phyloP scores from a whole-genome alignment of 192 early-diverging fungal species.

The Coemansia sp. region DNA sequence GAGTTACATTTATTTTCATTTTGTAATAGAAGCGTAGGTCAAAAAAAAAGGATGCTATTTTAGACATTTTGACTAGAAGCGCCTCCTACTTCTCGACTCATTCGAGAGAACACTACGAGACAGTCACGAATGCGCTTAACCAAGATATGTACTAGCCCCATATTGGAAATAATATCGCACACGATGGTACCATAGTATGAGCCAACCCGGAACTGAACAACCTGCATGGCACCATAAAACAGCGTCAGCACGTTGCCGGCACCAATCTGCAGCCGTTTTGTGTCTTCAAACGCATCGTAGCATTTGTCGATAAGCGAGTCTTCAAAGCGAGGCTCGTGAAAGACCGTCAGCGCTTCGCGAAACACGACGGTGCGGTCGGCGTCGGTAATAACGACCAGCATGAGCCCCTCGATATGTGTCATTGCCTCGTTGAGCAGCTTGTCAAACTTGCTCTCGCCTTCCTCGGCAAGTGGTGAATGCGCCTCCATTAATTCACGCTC shows the following conservation, averaged over 20 bases:
- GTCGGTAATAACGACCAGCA: conserved; percentile 47
- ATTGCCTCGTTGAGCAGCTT: conserved; percentile 45
- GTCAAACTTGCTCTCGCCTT: conserved; percentile 37
- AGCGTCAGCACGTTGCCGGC: conserved; percentile 34
- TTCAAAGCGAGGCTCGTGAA: conserved; percentile 50
- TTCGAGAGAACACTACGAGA: conserved; percentile 24
- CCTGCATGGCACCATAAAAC: conserved; percentile 42
- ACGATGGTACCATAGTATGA: conserved; percentile 51
- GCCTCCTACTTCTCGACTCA: conserved; percentile 18
- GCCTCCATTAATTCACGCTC: conserved; percentile 30
- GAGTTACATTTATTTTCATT: conserved; percentile 12
- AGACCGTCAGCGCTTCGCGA: conserved; percentile 39
- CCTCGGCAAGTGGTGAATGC: conserved; percentile 8
- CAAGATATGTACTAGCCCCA: conserved; percentile 47
- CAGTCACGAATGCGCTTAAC: conserved; percentile 40
- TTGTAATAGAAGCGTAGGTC: conserved; percentile 12
- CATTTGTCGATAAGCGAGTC: conserved; percentile 46
- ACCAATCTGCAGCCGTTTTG: conserved; percentile 42
- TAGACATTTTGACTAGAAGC: neutral
- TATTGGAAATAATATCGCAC: conserved; percentile 36
- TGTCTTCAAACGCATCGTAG: conserved; percentile 52
- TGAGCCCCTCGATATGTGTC: conserved; percentile 36
- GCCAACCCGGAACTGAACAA: conserved; percentile 52
- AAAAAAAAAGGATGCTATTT: neutral
- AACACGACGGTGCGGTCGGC: conserved; percentile 30